Base-by-base conservation (phyloP, 192 early-diverging fungal species). In the Backusella macrospora region DNA sequence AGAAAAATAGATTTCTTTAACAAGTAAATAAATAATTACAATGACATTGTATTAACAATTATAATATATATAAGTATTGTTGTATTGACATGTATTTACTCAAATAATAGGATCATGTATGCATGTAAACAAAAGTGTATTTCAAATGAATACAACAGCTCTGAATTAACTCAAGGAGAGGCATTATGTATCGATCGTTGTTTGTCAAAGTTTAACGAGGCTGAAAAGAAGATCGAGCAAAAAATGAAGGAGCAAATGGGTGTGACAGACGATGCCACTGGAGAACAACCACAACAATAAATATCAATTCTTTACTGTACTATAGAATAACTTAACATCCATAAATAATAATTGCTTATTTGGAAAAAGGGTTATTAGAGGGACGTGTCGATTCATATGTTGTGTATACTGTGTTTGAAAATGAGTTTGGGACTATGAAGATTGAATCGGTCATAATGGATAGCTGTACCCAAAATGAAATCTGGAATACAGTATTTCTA, bases 131-230 rank as follows among this genome's bases (percentile, higher is more conserved):
- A 87, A 70, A 97, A 97, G 79, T 97, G 95, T 78, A 89, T 97
- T 55, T 85, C 91, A 37, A 85, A 89, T 79, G 84, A 86, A 42
- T 97, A 97, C 75, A 83, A 80, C 66, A 90, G 92, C 65, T 87
- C 85, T 48, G 91, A 93, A 37, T 82, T 97, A 55, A 94, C 91
- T 76, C 95, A 97, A 83, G 95, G 94, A 64, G 95, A 97, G 84
- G 91, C 93, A 10, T 93, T 97, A 15, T 97, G 95, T 80, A 88
- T 93, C 47, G 95, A 97, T 75, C 91, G 95, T 68, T 97, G 95
- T 73, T 92, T 94, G 7, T 78, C 89, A 59, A 97, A 97, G 82
- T 97, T 91, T 81, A 91, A 94, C 79, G 92, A 94, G 47, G 93
- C 94, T 74, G 93, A 93, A 78, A 87, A 85, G 75, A 90, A 91